Evolutionary conservation across 371 early-diverging fungal species (phyloP), one percentile per base, ranked within the genome.

Genomic region (Nematocida ausubeli): DNA sequence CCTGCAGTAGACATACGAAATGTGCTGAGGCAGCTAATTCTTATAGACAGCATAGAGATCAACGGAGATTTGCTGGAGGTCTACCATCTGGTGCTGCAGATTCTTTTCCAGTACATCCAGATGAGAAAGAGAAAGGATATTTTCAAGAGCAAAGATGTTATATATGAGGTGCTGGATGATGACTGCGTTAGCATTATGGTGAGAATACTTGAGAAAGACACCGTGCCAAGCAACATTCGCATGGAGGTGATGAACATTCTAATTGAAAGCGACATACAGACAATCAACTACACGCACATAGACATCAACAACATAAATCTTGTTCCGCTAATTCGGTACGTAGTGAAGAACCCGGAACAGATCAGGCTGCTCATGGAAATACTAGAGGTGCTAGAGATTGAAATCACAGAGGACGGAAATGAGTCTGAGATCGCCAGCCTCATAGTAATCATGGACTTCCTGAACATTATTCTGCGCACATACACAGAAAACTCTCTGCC

Each of bases 151-250:
- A 75, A 66, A 57, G 28, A 40, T n/a, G 44, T 67, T 14, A 30
- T 75, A 22, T 30, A 66, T 14, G 63, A 64, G 19, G 28, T 75
- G 4, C 47, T 75, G 9, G 58, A 70, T 26, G 70, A 70, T 22
- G 78, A 75, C 26, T 80, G 63, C n/a, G 52, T 63, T 35, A 66
- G 63, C 4, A 67, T 75, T 14, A 47, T 63, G 50, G 34, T 75
- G 14, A 49, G 42, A 39, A 32, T 72, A 44, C 35, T 49, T 7
- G 51, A 32, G 22, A 30, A 44, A 19, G 65, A 64, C 4, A 66
- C 35, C 19, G 35, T 65, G 16, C 78, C 67, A 4, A 26, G 42
- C n/a, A 34, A 24, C 6, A 64, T 75, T 34, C 65, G 63, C 32
- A 4, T 30, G 1, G 65, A 75, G 30, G 24, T 75, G 2, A 49